A percentile compares a stretch with the other conserved stretches of the same genome.
These are phyloP conservation scores for Hysterium pulicare DNA, from an alignment of 2,329 filamentous ascomycete species.

Conservation along the genomic window DNA sequence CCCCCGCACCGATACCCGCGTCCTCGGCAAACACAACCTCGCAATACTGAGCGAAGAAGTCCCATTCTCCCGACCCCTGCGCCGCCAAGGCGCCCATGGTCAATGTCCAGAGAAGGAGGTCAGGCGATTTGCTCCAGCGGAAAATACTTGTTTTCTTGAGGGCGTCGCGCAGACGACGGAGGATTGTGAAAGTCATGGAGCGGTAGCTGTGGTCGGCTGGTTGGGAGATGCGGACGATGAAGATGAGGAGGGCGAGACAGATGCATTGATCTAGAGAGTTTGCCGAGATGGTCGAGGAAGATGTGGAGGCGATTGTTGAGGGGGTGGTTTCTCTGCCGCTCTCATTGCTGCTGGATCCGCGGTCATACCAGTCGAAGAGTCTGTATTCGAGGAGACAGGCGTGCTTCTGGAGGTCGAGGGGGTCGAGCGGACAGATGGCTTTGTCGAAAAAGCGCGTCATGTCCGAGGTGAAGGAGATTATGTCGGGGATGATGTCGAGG, in stretches of 20 bases:
- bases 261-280: conserved; percentile 21
- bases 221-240: conserved; percentile 22
- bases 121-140: conserved; percentile 19
- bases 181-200: conserved; percentile 17
- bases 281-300: background rate
- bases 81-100: conserved; percentile 28
- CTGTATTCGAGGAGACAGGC: conserved; percentile 22
- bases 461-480: conserved; percentile 18
- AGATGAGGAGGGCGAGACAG: conserved; percentile 25
- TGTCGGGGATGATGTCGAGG: conserved; percentile 17
- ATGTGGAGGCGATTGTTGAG: no score
- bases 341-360: conserved; percentile 10
- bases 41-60: conserved; percentile 19
- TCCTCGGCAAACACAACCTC: conserved; percentile 11
- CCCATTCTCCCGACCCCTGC: conserved; percentile 9
- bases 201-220: conserved; percentile 11
- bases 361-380: conserved; percentile 27
- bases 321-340: conserved; percentile 4
- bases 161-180: conserved; percentile 17
- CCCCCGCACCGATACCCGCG: conserved; percentile 9
- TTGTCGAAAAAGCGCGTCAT: conserved; percentile 20
- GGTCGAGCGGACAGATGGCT: conserved; percentile 14
- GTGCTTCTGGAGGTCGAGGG: conserved; percentile 31
- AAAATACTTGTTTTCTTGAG: conserved; percentile 13
- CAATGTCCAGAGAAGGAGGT: conserved; percentile 27